Evolutionary conservation across 495 filamentous ascomycete genomes (phyloP), one percentile per base, ranked within the genome.

Genomic region (Hypomontagnella submonticulosa): DNA sequence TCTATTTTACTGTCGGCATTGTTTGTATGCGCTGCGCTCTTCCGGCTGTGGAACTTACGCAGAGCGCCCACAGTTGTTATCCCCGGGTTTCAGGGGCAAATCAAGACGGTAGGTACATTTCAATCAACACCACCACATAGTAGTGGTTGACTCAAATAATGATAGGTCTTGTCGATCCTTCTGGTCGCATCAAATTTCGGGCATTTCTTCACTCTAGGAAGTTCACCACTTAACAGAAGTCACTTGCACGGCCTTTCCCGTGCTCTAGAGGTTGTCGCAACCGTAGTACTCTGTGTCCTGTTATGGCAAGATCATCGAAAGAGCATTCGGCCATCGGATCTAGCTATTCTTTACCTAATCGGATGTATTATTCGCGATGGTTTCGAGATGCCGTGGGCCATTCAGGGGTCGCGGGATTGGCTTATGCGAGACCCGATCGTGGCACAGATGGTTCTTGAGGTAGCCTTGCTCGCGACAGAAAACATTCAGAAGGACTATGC

Each of bases 351-450:
- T 9, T 89, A 87, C 66, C 77, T 89, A 2, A 70, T 84, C 49
- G 71, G 81, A 54, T 82, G 81, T 11, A 42, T 85, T 13, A 60
- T 87, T 18, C 80, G 86, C 36, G 82, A 86, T 72, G 67, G 70
- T 20, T 16, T 73, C 30, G 83, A 10, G 77, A 76, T 50, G 79
- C 79, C 11, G 60, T 75, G 3, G 8, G 60, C 73, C 0, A 53
- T 81, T 8, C 71, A 61, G 0, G 56, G 80, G 20, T 83, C 81
- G 32, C 3, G 72, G 4, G 36, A 80, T n/a, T 64, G 83, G 1
- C 62, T 82, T 1, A 32, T 83, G 11, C 68, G 81, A 12, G 80
- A 85, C 53, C 71, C 82, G 4, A 57, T 76, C 10, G 72, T 83
- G 49, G 84, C 52, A 18, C 59, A 57, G 4, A 20, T 53, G 19